Evolutionary conservation across 2,329 filamentous ascomycete species (phyloP), one percentile per base, ranked within the genome.

Genomic region (Dothideomycetes sp.): DNA sequence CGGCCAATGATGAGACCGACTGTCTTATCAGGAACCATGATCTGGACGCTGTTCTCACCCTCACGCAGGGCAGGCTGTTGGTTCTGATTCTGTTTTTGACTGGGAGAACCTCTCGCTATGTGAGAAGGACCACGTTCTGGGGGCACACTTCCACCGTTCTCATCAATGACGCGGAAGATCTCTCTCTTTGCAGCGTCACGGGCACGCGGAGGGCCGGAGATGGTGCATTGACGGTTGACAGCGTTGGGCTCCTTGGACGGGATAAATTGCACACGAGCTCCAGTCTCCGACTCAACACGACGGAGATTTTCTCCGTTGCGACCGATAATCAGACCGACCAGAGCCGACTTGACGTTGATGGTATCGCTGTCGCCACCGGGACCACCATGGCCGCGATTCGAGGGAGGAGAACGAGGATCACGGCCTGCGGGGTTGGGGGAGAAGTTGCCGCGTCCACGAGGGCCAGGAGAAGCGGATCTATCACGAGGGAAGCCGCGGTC

Each of bases 1-100:
- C 87, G 82, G n/a, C 87, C 87, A 56, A 94, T 94, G 52, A 94
- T 94, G 32, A 94, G 70, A 37, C 87, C 87, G 45, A 94, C 87
- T 7, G 87, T 94, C 54, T 86, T 81, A 64, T 94, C 87, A 33
- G 87, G 87, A 13, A 94, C 87, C 84, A 94, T 91, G 54, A 94
- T 93, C 62, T 94, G 85, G 57, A 87, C 79, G 56, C 80, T 84
- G 52, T 89, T 83, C 60, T 94, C 87, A 45, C 82, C 84, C 45
- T 89, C 84, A 46, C 81, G 77, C 45, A 84, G 68, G 30, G 74
- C 70, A 37, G 71, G 35, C 15, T 43, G 32, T 24, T 44, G 24
- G 16, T 34, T 19, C 22, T 41, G 41, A 24, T 44, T 30, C 33
- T 44, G 43, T 48, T 47, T 57, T 42, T 56, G 53, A 10, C 9